Base-by-base conservation (phyloP, 164 flowering plant species). In the Vitis cinerea region DNA sequence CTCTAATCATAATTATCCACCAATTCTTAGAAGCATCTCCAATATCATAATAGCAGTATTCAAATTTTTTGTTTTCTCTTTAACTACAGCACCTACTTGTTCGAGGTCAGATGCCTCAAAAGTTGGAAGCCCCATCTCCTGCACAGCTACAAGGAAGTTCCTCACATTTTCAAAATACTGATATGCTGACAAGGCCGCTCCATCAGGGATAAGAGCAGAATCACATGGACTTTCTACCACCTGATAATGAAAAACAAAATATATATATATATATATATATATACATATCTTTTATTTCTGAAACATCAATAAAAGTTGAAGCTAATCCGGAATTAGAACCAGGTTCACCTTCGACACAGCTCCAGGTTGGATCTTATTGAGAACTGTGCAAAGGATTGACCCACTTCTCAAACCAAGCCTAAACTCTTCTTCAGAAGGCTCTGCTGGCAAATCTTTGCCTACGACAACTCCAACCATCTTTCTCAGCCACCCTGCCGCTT, bases 61-160 rank as follows among this genome's bases (percentile, higher is more conserved):
- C 59, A 52, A 66, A 15, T 4, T 52, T 60, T 10, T 19, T 19
- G 16, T 8, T 14, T n/a, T 63, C 7, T 62, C 23, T 19, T 16
- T 1, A 49, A 55, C 13, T 7, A 30, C 14, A 50, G 29, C 29
- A 64, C 89, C 50, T 68, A 93, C 99, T 83, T 93, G 95, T 72
- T 92, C 97, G 8, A 96, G 83, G 86, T 96, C 99, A 73, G 99
- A 96, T 37, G 92, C 97, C 81, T 96, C 99, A 80, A 96, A 96
- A 13, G 86, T 83, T 17, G 99, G 99, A 79, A 96, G 77, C 54
- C 97, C 94, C 82, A 93, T 49, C 69, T 90, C 95, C 79, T 92
- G 87, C 66, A 79, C 82, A 31, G 97, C 94, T 11, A 88, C 97
- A 31, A 92, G 89, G 74, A 92, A 93, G 65, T 96, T 96, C 77